Conservation (phyloP, 805 yeast genomes). For the Pichia manshurica region DNA sequence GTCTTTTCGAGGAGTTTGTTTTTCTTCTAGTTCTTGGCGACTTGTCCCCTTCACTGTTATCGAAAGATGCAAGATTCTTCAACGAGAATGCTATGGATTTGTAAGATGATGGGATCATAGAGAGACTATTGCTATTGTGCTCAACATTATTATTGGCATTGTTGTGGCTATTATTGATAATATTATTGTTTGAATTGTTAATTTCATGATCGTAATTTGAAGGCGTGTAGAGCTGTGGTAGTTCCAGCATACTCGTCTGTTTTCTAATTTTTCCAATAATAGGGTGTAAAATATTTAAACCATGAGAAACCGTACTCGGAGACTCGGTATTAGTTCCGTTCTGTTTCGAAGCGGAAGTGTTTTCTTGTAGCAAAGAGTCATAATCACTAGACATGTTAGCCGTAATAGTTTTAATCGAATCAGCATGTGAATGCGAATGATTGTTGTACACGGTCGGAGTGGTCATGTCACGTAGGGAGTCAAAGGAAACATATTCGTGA, state of each 20-base stretch:
- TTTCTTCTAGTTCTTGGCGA: background rate
- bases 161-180: background rate
- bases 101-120: conserved; percentile 7
- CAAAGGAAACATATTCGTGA: conserved; percentile 36
- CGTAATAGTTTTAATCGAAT: background rate
- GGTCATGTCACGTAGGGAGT: conserved; percentile 30
- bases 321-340: background rate
- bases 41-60: background rate
- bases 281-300: conserved; percentile 21
- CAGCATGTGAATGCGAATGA: background rate
- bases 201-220: background rate
- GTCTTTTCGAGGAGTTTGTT: background rate
- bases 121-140: background rate
- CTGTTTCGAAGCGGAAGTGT: background rate
- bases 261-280: conserved; percentile 16
- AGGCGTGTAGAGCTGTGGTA: background rate
- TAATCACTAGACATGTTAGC: conserved; percentile 1
- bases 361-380: background rate
- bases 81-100: conserved; percentile 9
- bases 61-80: conserved; percentile 1
- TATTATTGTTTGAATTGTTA: background rate
- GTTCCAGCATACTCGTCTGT: conserved; percentile 11
- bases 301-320: conserved; percentile 1
- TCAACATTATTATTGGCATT: background rate
- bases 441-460: conserved; percentile 3